Evolutionary conservation across 1,139 yeast genomes (phyloP).

Genomic region (Blastobotrys malaysiensis): DNA sequence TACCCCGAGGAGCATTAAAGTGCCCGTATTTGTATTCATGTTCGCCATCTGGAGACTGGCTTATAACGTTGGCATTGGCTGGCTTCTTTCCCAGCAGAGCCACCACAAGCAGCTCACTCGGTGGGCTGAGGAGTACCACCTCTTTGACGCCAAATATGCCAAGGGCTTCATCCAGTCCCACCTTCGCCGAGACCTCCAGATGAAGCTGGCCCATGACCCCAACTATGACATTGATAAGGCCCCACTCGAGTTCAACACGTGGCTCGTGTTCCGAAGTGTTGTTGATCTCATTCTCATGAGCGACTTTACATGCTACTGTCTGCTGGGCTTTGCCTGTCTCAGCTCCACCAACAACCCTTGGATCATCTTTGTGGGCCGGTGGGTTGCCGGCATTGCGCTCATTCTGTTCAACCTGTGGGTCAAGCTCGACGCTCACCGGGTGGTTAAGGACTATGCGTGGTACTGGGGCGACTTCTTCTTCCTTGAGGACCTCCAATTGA

Average conservation of each 20-base stretch:
- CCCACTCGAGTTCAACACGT: slow-evolving; percentile 77
- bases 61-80: slow-evolving; percentile 78
- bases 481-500: slow-evolving; percentile 70
- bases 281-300: slow-evolving; percentile 84
- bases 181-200: slow-evolving; percentile 45
- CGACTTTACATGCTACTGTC: slow-evolving; percentile 73
- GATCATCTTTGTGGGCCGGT: slow-evolving; percentile 34
- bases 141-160: slow-evolving; percentile 38
- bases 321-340: slow-evolving; percentile 60
- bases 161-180: slow-evolving; percentile 39
- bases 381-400: slow-evolving; percentile 42
- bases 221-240: slow-evolving; percentile 43
- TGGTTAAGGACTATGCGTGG: slow-evolving; percentile 90
- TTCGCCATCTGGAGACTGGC: slow-evolving; percentile 74
- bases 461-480: slow-evolving; percentile 94
- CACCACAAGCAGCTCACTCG: slow-evolving; percentile 50
- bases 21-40: slow-evolving; percentile 45
- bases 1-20: slow-evolving; percentile 35
- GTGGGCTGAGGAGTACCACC: slow-evolving; percentile 45
- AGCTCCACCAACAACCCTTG: slow-evolving; percentile 39
- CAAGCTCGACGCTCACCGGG: slow-evolving; percentile 81
- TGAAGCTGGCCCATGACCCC: slow-evolving; percentile 45
- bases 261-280: slow-evolving; percentile 74
- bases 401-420: slow-evolving; percentile 80
- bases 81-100: slow-evolving; percentile 63